Percentiles rank a stretch among this genome's conserved stretches.
These are phyloP conservation scores for Arachnomyces sp. DNA, from an alignment of 2,329 filamentous ascomycete genomes.

Conservation along the genomic window DNA sequence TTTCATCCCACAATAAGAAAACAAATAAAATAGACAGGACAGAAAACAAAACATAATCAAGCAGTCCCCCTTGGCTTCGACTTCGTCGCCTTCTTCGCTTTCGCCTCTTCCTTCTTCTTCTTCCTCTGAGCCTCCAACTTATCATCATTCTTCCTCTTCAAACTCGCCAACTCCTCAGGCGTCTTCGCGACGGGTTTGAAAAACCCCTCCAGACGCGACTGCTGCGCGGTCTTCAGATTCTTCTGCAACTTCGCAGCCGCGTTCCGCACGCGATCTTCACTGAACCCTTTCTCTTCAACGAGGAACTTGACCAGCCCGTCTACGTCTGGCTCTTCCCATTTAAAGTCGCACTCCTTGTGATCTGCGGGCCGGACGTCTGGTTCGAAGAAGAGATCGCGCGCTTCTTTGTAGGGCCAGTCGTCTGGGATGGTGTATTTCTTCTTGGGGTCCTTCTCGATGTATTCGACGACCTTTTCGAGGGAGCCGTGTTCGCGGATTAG, in stretches of 20 bases:
- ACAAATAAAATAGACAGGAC: neutral
- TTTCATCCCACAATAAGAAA: neutral
- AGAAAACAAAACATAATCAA: conserved; percentile 19
- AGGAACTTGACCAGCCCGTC: conserved; percentile 85
- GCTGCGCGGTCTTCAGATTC: conserved; percentile 83
- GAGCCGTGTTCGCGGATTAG: conserved; percentile 86
- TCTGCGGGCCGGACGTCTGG: conserved; percentile 81
- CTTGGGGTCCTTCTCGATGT: conserved; percentile 66
- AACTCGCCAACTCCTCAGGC: conserved; percentile 68
- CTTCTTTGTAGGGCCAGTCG: conserved; percentile 94
- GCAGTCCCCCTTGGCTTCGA: conserved; percentile 66
- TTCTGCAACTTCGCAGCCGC: conserved; percentile 75
- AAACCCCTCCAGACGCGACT: conserved; percentile 87
- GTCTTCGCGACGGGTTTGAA: conserved; percentile 91
- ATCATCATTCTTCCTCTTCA: conserved; percentile 91
- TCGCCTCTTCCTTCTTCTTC: conserved; percentile 87
- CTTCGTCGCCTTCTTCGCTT: conserved; percentile 89
- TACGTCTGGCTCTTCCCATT: conserved; percentile 90
- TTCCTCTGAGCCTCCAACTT: conserved; percentile 91
- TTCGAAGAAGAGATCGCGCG: conserved; percentile 81
- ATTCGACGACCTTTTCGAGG: conserved; percentile 78
- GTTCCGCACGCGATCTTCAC: conserved; percentile 79
- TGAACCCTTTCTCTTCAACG: conserved; percentile 92
- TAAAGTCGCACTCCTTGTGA: conserved; percentile 85
- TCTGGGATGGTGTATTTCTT: conserved; percentile 79